These are phyloP conservation scores for Botrytis pseudocinerea DNA, from an alignment of 2,329 filamentous ascomycete species.

Conservation along the genomic window DNA sequence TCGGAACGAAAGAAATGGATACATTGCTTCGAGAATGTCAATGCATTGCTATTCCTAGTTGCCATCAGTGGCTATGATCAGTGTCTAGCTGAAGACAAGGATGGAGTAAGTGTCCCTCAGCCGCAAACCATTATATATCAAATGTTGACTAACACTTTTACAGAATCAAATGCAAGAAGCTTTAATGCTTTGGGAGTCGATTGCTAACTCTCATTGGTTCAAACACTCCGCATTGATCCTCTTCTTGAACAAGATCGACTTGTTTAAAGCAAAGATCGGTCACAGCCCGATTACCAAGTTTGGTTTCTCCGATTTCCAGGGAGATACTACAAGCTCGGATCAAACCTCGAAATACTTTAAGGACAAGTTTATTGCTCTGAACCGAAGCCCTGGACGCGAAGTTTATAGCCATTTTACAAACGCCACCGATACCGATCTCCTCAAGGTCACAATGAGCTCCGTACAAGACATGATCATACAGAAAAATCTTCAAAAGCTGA, in stretches of 20 bases:
- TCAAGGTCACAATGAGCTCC: constrained; percentile 83
- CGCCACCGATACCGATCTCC: constrained; percentile 67
- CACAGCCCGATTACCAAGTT: constrained; percentile 71
- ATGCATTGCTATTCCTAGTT: constrained; percentile 88
- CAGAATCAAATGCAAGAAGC: constrained; percentile 92
- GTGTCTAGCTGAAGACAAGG: constrained; percentile 92
- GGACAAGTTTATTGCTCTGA: constrained; percentile 76
- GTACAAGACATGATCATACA: constrained; percentile 89
- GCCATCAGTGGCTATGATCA: constrained; percentile 97
- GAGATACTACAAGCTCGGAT: constrained; percentile 69
- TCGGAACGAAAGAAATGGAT: constrained; percentile 81
- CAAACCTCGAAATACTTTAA: constrained; percentile 78
- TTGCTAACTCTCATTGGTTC: constrained; percentile 86
- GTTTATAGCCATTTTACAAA: constrained; percentile 62
- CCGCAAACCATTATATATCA: neutral
- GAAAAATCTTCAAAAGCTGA: constrained; percentile 77
- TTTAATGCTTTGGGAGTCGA: constrained; percentile 82
- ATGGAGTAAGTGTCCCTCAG: constrained; percentile 66
- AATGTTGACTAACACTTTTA: constrained; percentile 30
- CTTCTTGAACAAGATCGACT: constrained; percentile 85
- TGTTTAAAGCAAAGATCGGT: constrained; percentile 75
- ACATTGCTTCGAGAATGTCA: constrained; percentile 76
- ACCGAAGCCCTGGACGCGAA: constrained; percentile 59
- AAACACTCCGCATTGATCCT: constrained; percentile 78
- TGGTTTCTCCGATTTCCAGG: constrained; percentile 77